Conservation (phyloP, 345 rosid genomes). For the Populus davidiana region DNA sequence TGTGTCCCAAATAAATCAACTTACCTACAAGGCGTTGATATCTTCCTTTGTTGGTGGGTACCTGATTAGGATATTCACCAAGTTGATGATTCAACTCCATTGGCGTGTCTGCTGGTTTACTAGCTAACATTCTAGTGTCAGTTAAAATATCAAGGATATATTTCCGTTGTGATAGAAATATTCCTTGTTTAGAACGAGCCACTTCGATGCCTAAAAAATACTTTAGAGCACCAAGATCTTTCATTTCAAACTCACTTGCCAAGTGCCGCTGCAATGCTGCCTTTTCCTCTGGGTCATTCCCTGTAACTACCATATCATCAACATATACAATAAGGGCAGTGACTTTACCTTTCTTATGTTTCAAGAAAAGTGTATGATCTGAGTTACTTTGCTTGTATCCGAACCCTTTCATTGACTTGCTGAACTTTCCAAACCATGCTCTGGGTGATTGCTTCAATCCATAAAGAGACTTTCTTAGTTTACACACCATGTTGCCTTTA, state of each 20-base stretch:
- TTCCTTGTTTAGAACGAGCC: not conserved
- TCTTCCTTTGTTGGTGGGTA: not conserved
- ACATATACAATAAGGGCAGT: constrained; percentile 2
- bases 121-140: not conserved
- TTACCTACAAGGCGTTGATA: not conserved
- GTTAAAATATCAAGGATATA: not conserved
- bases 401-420: not conserved
- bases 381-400: not conserved
- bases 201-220: not conserved
- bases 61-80: not conserved
- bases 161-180: not conserved
- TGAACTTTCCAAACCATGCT: not conserved
- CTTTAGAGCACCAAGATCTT: not conserved
- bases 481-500: not conserved
- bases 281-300: not conserved
- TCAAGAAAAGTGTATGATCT: not conserved
- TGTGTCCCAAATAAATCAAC: not conserved
- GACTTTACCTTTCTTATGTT: not conserved
- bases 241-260: not conserved
- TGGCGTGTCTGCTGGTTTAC: not conserved
- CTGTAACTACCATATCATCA: constrained; percentile 1
- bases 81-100: not conserved
- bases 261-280: not conserved
- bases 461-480: not conserved
- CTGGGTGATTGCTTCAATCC: not conserved